Evolutionary conservation across 1,284 basidiomycete species (phyloP).

Genomic region (Ganoderma multipileum): DNA sequence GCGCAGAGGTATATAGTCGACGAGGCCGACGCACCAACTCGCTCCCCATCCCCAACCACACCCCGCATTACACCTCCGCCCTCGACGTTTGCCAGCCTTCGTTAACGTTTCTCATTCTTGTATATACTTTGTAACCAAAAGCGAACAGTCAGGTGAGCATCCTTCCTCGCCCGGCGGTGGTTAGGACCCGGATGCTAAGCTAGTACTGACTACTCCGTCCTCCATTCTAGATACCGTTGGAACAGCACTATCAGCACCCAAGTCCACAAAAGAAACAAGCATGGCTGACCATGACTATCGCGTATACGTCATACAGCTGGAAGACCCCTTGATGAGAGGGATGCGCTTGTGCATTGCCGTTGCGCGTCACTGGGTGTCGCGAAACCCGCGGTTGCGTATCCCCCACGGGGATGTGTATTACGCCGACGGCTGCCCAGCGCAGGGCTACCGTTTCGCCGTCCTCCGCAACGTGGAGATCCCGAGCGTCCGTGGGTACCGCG

Average conservation of each 20-base stretch:
- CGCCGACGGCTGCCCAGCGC: constrained; percentile 17
- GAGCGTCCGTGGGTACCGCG: constrained; percentile 13
- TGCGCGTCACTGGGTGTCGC: background rate
- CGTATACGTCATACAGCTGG: background rate
- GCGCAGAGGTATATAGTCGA: background rate
- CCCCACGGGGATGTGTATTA: constrained; percentile 19
- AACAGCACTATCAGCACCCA: background rate
- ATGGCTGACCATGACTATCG: background rate
- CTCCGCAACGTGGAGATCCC: constrained; percentile 7
- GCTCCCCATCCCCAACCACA: background rate
- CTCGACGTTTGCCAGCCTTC: background rate
- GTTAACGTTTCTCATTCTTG: background rate
- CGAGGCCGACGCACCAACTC: background rate
- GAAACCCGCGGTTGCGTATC: background rate
- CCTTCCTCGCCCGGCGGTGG: background rate
- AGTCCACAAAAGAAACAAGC: background rate
- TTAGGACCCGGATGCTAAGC: background rate
- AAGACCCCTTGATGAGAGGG: no score
- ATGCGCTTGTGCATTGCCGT: background rate
- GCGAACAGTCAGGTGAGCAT: constrained; percentile 1
- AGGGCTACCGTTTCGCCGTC: constrained; percentile 7
- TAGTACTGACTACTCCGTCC: background rate
- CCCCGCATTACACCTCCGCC: background rate
- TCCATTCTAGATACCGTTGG: background rate
- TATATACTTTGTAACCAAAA: background rate